phyloP scores from a whole-genome alignment of 176 grass and related monocot species.

The Puya raimondii region DNA sequence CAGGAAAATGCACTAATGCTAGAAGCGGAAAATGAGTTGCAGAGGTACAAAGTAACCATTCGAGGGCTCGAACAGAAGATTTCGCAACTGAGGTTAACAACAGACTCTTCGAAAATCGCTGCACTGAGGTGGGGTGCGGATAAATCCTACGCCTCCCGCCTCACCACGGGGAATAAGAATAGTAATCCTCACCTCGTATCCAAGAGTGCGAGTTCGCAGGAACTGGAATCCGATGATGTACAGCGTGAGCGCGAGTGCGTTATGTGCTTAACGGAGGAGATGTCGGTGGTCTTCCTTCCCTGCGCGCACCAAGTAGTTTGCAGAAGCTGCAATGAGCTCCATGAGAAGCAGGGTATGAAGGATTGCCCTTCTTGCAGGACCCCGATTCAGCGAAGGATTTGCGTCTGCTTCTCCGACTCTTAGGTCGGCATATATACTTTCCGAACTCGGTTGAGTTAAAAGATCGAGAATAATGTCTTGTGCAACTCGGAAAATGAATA shows the following conservation, averaged over 20 bases:
- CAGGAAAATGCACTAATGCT: slow-evolving; percentile 65
- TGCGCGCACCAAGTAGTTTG: slow-evolving; percentile 87
- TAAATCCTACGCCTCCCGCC: slow-evolving; percentile 26
- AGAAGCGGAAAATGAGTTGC: slow-evolving; percentile 64
- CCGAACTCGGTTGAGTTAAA: slow-evolving; percentile 21
- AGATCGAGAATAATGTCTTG: slow-evolving; percentile 44
- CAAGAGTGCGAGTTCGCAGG: slow-evolving; percentile 20
- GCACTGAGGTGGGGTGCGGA: slow-evolving; percentile 53
- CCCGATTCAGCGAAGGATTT: slow-evolving; percentile 68
- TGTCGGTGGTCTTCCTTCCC: slow-evolving; percentile 75
- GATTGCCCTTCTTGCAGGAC: slow-evolving; percentile 89
- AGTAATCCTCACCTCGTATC: slow-evolving; percentile 22
- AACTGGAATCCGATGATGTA: slow-evolving; percentile 48
- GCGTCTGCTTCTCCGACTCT: slow-evolving; percentile 23
- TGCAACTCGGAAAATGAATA: slow-evolving; percentile 21
- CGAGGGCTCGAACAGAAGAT: slow-evolving; percentile 68
- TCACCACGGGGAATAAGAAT: slow-evolving; percentile 58
- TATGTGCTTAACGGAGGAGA: slow-evolving; percentile 97
- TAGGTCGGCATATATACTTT: slow-evolving; percentile 21
- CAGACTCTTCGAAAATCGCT: slow-evolving; percentile 36
- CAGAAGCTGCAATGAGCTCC: slow-evolving; percentile 61
- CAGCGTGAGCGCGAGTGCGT: slow-evolving; percentile 79
- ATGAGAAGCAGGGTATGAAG: slow-evolving; percentile 88
- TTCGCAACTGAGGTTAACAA: slow-evolving; percentile 35
- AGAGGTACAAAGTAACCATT: slow-evolving; percentile 60